Conservation (phyloP, 345 rosid species). For the Eucalyptus sideroxylon region DNA sequence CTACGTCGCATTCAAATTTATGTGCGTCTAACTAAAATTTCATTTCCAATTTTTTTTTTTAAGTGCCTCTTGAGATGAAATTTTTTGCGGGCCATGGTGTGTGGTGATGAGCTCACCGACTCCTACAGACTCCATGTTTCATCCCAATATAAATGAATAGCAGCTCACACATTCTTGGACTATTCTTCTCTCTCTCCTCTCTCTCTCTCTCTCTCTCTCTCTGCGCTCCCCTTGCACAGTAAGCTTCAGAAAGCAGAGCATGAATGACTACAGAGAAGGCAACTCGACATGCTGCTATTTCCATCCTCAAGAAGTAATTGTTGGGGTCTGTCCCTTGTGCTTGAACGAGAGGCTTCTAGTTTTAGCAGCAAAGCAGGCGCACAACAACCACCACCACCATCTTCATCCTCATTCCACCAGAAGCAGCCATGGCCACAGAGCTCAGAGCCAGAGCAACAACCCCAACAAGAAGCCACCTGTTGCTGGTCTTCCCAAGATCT, state of each 20-base stretch:
- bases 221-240: background rate
- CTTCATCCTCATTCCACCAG: background rate
- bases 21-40: background rate
- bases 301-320: conserved; percentile 51
- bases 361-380: conserved; percentile 59
- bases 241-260: background rate
- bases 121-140: background rate
- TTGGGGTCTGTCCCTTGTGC: conserved; percentile 82
- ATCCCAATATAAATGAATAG: background rate
- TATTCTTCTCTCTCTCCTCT: background rate
- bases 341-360: conserved; percentile 77
- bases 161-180: background rate
- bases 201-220: background rate
- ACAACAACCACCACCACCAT: background rate
- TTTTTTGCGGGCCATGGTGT: background rate
- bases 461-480: conserved; percentile 15
- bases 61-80: background rate
- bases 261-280: conserved; percentile 49
- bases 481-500: conserved; percentile 56
- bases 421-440: background rate
- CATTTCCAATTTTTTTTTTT: background rate
- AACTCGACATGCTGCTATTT: conserved; percentile 39
- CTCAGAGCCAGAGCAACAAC: background rate
- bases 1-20: background rate
- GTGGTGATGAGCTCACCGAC: background rate